These are phyloP conservation scores for Penicillium italicum DNA, from an alignment of 2,329 filamentous ascomycete species.

Conservation along the genomic window DNA sequence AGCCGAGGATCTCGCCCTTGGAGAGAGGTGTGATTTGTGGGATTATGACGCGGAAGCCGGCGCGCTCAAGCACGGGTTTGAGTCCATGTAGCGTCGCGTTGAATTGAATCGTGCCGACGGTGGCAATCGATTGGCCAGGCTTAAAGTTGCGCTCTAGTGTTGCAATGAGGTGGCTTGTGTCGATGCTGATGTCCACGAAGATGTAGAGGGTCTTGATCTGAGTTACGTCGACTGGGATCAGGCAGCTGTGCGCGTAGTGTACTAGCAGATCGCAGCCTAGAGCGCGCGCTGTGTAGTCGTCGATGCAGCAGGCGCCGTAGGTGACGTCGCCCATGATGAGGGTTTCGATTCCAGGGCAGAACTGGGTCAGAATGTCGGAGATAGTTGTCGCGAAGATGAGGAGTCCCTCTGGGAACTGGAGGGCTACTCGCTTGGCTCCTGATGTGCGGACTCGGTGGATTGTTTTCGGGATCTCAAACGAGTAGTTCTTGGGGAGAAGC, in stretches of 20 bases:
- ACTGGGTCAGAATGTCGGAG: slow-evolving; percentile 90
- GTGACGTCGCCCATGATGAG: slow-evolving; percentile 99
- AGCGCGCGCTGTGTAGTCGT: slow-evolving; percentile 93
- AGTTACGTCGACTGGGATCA: slow-evolving; percentile 94
- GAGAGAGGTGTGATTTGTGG: slow-evolving; percentile 91
- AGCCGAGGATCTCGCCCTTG: slow-evolving; percentile 95
- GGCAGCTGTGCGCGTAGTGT: slow-evolving; percentile 94
- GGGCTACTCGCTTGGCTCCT: slow-evolving; percentile 74
- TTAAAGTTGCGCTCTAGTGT: slow-evolving; percentile 87
- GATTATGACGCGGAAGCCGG: slow-evolving; percentile 80
- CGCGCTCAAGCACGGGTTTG: slow-evolving; percentile 69
- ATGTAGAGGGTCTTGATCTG: slow-evolving; percentile 97
- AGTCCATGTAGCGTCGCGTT: slow-evolving; percentile 93
- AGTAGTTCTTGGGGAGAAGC: slow-evolving; percentile 91
- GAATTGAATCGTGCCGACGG: slow-evolving; percentile 98
- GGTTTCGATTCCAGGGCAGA: slow-evolving; percentile 87
- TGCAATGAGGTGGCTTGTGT: slow-evolving; percentile 78
- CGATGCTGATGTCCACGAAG: slow-evolving; percentile 96
- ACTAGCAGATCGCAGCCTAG: slow-evolving; percentile 91
- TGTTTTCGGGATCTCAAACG: slow-evolving; percentile 97
- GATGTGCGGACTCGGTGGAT: slow-evolving; percentile 86
- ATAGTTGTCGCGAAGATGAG: slow-evolving; percentile 96
- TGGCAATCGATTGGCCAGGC: slow-evolving; percentile 77
- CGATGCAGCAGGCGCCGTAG: slow-evolving; percentile 97
- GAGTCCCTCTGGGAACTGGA: slow-evolving; percentile 97